Percentiles rank a stretch among this genome's conserved stretches.
These are phyloP conservation scores for Trichoderma aggressivum DNA, from an alignment of 2,329 filamentous ascomycete species.

Conservation along the genomic window DNA sequence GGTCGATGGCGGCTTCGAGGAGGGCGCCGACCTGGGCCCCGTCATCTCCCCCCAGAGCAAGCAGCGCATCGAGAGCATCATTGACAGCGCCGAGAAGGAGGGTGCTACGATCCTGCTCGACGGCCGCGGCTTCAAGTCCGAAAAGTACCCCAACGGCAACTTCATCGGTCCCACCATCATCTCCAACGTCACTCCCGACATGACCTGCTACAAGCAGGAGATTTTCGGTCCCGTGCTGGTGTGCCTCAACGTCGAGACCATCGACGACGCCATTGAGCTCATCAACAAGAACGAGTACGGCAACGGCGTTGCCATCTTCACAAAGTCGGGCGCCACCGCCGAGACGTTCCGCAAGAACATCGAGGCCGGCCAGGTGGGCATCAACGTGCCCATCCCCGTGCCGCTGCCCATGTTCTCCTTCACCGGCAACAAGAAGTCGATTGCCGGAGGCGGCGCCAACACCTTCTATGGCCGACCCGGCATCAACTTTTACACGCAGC, in stretches of 20 bases:
- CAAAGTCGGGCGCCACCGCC: slow-evolving; percentile 70
- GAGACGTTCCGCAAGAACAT: slow-evolving; percentile 76
- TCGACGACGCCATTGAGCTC: slow-evolving; percentile 75
- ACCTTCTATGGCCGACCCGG: slow-evolving; percentile 96
- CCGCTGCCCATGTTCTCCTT: slow-evolving; percentile 70
- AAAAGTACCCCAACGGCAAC: slow-evolving; percentile 81
- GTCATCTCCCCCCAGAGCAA: slow-evolving; percentile 79
- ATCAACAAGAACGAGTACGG: slow-evolving; percentile 87
- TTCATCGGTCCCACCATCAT: slow-evolving; percentile 84
- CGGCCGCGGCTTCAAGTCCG: slow-evolving; percentile 69
- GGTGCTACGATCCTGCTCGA: slow-evolving; percentile 81
- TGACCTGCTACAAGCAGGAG: slow-evolving; percentile 82
- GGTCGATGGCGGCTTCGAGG: slow-evolving; percentile 78
- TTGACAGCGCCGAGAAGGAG: slow-evolving; percentile 73
- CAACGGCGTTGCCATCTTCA: slow-evolving; percentile 84
- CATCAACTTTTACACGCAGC: slow-evolving; percentile 91
- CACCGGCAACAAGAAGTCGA: slow-evolving; percentile 79
- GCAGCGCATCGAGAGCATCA: slow-evolving; percentile 72
- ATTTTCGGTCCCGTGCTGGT: slow-evolving; percentile 84
- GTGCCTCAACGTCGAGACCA: slow-evolving; percentile 72
- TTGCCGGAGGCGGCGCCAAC: slow-evolving; percentile 86
- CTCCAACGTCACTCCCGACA: slow-evolving; percentile 72
- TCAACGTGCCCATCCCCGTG: slow-evolving; percentile 78
- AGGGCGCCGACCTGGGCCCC: slow-evolving; percentile 74
- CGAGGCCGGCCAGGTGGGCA: slow-evolving; percentile 80